Base-by-base conservation (phyloP, 768 basidiomycete species). In the Pleurotus platypus region DNA sequence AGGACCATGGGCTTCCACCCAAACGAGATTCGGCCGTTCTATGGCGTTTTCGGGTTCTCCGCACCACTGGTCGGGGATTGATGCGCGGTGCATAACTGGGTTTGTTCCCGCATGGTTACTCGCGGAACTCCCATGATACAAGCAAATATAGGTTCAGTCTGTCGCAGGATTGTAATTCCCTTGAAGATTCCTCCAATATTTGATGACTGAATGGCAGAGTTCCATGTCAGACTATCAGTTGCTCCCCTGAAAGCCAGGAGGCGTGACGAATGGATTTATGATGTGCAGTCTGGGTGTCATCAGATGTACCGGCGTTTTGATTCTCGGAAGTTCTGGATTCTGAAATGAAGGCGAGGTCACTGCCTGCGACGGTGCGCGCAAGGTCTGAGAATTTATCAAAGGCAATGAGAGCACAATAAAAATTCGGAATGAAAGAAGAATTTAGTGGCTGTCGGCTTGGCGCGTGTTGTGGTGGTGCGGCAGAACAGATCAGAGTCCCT, bases 251-350 rank as follows among this genome's bases (percentile, higher is more conserved):
- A 50, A 24, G 38, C 49, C n/a, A 30, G 20, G 20, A 24, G 15
- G 49, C 11, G 18, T 54, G 37, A 54, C 51, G 42, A 40, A 54
- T 54, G 51, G 51, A 53, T 53, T 39, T 53, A 53, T 53, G 38
- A 43, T 30, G 22, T 27, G 38, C 38, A 30, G 51, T 15, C 39
- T 18, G 39, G 16, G 18, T 54, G 51, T 42, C 51, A 45, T 45
- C 42, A 45, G n/a, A 45, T 45, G 30, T 11, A 35, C 42, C 42
- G 42, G 42, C 11, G 5, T 22, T 45, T 45, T n/a, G 42, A 35
- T 35, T 35, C 30, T 35, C 30, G 42, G 42, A 45, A 22, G 42
- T 45, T 45, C 42, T 35, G 30, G 30, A 35, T 35, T 35, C 42
- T 45, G 42, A 45, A 45, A n/a, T 45, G n/a, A n/a, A 16, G 42